phyloP scores from a whole-genome alignment of 2,329 filamentous ascomycete genomes.

The Colletotrichum viniferum region DNA sequence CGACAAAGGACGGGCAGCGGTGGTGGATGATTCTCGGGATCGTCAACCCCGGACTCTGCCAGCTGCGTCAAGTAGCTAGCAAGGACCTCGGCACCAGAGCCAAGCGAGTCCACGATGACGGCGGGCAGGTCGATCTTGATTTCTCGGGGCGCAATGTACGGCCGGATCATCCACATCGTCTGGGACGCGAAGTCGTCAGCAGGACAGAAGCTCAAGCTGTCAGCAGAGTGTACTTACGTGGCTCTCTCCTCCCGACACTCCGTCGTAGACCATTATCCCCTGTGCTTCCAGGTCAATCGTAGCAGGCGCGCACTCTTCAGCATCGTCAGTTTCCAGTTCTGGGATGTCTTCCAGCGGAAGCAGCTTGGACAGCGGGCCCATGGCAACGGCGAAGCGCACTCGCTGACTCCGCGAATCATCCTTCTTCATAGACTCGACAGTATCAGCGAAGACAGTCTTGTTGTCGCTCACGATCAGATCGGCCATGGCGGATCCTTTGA shows the following conservation, averaged over 20 bases:
- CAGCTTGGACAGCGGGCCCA: constrained; percentile 73
- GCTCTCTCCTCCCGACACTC: constrained; percentile 82
- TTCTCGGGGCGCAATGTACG: constrained; percentile 85
- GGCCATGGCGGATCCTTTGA: constrained; percentile 78
- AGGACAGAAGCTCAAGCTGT: not conserved
- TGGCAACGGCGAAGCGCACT: constrained; percentile 76
- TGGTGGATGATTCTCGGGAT: constrained; percentile 76
- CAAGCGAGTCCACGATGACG: constrained; percentile 89
- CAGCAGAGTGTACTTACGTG: constrained; percentile 68
- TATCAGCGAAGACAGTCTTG: constrained; percentile 79
- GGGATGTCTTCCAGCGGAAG: constrained; percentile 48
- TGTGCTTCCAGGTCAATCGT: constrained; percentile 88
- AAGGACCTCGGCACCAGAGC: constrained; percentile 91
- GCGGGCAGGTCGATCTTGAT: constrained; percentile 94
- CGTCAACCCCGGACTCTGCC: constrained; percentile 81
- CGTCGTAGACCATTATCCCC: constrained; percentile 97
- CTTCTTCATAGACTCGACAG: constrained; percentile 85
- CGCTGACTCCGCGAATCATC: constrained; percentile 94
- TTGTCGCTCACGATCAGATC: constrained; percentile 81
- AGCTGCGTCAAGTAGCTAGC: constrained; percentile 91
- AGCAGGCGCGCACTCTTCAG: constrained; percentile 44
- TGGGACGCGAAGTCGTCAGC: constrained; percentile 38
- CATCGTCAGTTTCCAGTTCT: constrained; percentile 41
- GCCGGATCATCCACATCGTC: constrained; percentile 99
- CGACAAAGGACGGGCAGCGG: constrained; percentile 89